Percentiles rank a stretch among this genome's conserved stretches.
Evolutionary conservation across 2,329 filamentous ascomycete genomes (phyloP).

Genomic region (Ceratocystis ficicola): DNA sequence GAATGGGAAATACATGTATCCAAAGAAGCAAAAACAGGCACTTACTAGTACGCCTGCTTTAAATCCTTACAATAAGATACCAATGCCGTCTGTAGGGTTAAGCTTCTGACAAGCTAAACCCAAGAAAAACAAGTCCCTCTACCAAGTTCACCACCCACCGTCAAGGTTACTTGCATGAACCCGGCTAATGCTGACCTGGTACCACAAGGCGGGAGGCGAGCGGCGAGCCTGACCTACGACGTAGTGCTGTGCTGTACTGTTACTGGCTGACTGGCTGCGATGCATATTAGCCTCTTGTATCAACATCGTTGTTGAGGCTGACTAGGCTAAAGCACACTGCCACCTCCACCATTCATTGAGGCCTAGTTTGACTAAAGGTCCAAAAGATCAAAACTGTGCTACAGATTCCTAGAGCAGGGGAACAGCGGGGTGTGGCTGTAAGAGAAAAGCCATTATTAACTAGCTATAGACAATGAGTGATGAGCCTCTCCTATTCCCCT

Average conservation of each 20-base stretch:
- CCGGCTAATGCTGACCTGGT: neutral
- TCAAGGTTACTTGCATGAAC: neutral
- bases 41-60: neutral
- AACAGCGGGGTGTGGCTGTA: neutral
- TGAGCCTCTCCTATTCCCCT: neutral
- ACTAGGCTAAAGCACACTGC: neutral
- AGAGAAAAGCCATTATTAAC: neutral
- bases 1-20: no score
- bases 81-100: neutral
- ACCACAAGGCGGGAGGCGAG: no score
- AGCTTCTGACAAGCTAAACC: neutral
- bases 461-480: neutral
- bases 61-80: neutral
- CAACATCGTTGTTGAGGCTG: neutral
- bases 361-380: neutral
- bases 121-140: no score
- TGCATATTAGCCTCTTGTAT: no score
- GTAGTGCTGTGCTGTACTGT: neutral
- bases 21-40: neutral
- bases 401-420: no score
- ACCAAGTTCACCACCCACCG: neutral
- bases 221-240: neutral
- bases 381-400: slow-evolving; percentile 1
- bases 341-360: neutral
- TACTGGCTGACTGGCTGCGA: no score